These are phyloP conservation scores for Solanum chiquidenum DNA, from an alignment of 257 asterid species.

Conservation along the genomic window DNA sequence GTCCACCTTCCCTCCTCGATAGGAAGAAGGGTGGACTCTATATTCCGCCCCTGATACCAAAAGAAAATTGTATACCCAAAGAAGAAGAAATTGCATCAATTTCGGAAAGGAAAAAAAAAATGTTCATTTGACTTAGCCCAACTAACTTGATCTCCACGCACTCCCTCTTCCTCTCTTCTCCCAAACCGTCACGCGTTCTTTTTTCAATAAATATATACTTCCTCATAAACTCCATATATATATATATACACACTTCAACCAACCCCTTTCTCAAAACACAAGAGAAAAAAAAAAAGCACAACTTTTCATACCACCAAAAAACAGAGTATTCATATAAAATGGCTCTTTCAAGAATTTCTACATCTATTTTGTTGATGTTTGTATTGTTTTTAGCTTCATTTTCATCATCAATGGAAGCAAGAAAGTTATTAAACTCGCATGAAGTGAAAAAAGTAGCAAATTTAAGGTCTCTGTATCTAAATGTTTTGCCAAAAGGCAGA, in stretches of 20 bases:
- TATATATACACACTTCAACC: neutral
- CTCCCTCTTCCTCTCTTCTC: conserved; percentile 2
- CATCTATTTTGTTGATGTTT: conserved; percentile 5
- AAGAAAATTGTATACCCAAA: neutral
- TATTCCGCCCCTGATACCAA: neutral
- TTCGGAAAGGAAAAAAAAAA: neutral
- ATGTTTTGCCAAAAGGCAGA: conserved; percentile 39
- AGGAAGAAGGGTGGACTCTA: neutral
- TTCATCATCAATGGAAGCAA: conserved; percentile 30
- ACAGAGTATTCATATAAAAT: neutral
- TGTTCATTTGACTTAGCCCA: conserved; percentile 17
- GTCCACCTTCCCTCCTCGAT: neutral
- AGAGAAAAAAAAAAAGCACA: neutral
- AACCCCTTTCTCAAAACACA: neutral
- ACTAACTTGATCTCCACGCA: conserved; percentile 22
- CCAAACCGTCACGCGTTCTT: neutral
- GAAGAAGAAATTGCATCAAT: neutral
- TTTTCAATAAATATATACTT: neutral
- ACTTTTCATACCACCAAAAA: neutral
- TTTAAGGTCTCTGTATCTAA: conserved; percentile 15
- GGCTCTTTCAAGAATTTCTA: neutral
- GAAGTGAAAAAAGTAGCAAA: conserved; percentile 1
- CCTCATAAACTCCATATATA: neutral
- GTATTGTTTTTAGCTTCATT: conserved; percentile 14
- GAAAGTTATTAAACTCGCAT: neutral